Base-by-base conservation (phyloP, 1,284 basidiomycete genomes). In the Cutaneotrichosporon arboriforme region DNA sequence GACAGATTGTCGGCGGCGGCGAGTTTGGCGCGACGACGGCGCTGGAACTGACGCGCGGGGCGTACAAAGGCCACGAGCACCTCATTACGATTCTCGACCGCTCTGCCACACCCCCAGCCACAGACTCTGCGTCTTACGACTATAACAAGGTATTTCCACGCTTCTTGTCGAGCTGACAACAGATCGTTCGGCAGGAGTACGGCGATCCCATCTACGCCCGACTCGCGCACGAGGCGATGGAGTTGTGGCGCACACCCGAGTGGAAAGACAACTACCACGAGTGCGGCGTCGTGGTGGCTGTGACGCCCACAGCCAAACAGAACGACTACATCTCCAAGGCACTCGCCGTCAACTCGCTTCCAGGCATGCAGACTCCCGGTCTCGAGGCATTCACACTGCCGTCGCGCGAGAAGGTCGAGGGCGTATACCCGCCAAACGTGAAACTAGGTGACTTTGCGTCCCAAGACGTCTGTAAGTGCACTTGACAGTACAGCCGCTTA, bases 211-310 rank as follows among this genome's bases (percentile, higher is more conserved):
- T 51, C 14, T 60, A 57, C 37, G 59, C 59, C 13, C 48, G 46
- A 2, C 56, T 60, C 21, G 59, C 59, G 17, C 53, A 50, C 36
- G 60, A 61, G 18, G 67, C 67, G 8, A 59, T 69, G 40, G 47
- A 55, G 8, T 57, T 60, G 17, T 69, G 67, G 67, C 56, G 57
- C 13, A 58, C 57, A 12, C 63, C 61, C 1, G 62, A 79, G 59
- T 90, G 86, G 85, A 78, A 78, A n/a, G 81, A 83, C 51, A 79
- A 79, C 47, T 91, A 89, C 73, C 83, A 85, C 60, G 84, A 89
- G 85, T 88, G 68, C 59, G 83, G 50, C 12, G 53, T 46, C 12
- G 50, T 56, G 20, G 53, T 47, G 46, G 49, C 54, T 4, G 35
- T 50, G 15, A n/a, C 44, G 14, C 17, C 41, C 8, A 34, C 26